A percentile compares a stretch with the other conserved stretches of the same genome.
phyloP scores from a whole-genome alignment of 768 basidiomycete species.

The Leccinellum albellum region DNA sequence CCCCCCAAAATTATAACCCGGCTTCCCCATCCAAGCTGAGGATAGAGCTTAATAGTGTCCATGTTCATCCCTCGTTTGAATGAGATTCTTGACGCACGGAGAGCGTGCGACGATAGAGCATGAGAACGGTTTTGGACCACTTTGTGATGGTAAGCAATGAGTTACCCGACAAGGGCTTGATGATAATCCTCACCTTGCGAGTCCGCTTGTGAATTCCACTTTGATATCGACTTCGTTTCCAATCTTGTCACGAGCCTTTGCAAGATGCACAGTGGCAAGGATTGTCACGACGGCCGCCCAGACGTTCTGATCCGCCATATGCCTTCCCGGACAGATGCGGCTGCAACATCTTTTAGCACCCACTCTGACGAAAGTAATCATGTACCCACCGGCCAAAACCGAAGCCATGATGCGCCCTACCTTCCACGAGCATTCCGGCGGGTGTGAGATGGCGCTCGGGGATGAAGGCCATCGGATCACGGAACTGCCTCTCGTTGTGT shows the following conservation, averaged over 20 bases:
- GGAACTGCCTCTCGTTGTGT: conserved; percentile 49
- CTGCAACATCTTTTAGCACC: conserved; percentile 9
- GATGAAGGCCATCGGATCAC: conserved; percentile 48
- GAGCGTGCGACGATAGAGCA: conserved; percentile 21
- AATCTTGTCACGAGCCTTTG: conserved; percentile 22
- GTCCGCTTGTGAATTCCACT: conserved; percentile 21
- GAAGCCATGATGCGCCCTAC: conserved; percentile 2
- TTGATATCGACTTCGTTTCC: conserved; percentile 31
- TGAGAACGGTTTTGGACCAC: conserved; percentile 23
- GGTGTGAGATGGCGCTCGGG: conserved; percentile 51
- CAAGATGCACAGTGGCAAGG: conserved; percentile 28
- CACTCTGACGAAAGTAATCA: background rate
- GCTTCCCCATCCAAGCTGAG: background rate
- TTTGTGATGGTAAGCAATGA: conserved; percentile 5
- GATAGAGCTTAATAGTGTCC: background rate
- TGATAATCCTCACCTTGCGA: conserved; percentile 13
- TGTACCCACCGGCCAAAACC: conserved; percentile 27
- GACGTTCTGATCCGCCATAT: conserved; percentile 31
- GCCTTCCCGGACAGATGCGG: conserved; percentile 32
- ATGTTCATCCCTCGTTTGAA: conserved; percentile 8
- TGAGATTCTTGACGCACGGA: conserved; percentile 9
- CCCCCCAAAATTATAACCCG: background rate
- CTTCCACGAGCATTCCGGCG: conserved; percentile 12
- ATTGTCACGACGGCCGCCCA: conserved; percentile 32
- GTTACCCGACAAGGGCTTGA: background rate